phyloP scores from a whole-genome alignment of 306 rosid genomes.

The Calophaca sinica region DNA sequence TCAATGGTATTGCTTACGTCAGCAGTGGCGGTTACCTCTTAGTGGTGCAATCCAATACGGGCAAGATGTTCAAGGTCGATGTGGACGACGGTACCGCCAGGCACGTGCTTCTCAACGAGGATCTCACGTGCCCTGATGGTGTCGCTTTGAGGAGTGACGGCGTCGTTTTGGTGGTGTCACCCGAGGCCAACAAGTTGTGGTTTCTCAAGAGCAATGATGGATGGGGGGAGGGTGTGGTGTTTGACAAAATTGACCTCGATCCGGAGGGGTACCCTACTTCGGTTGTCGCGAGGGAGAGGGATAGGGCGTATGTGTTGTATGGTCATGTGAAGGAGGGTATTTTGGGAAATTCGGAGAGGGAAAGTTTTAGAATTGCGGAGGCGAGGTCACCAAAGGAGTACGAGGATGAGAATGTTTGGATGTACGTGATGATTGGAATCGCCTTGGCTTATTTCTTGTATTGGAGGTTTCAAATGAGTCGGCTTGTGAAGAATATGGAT shows the following conservation, averaged over 20 bases:
- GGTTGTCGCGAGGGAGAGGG: constrained; percentile 55
- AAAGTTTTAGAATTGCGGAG: constrained; percentile 69
- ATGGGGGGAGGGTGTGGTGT: constrained; percentile 67
- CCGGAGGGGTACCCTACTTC: constrained; percentile 67
- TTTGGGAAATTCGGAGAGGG: constrained; percentile 57
- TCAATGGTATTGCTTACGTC: constrained; percentile 79
- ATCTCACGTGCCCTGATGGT: constrained; percentile 63
- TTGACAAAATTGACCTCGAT: constrained; percentile 71
- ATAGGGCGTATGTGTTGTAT: constrained; percentile 67
- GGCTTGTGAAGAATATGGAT: constrained; percentile 57
- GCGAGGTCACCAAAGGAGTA: constrained; percentile 59
- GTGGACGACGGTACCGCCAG: constrained; percentile 67
- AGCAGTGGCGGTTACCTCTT: constrained; percentile 79
- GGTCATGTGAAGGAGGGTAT: constrained; percentile 63
- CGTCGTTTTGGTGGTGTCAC: constrained; percentile 77
- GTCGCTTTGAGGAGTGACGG: constrained; percentile 66
- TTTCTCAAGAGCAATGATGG: constrained; percentile 69
- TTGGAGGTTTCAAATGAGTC: constrained; percentile 87
- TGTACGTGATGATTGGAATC: constrained; percentile 68
- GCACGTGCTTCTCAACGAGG: constrained; percentile 56
- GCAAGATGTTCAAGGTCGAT: constrained; percentile 79
- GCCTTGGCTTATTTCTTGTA: constrained; percentile 71
- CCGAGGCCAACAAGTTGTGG: constrained; percentile 52
- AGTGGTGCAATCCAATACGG: constrained; percentile 84
- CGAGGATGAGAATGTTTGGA: constrained; percentile 64